These are phyloP conservation scores for Pyrenochaeta sp. DNA, from an alignment of 2,329 filamentous ascomycete species.

Conservation along the genomic window DNA sequence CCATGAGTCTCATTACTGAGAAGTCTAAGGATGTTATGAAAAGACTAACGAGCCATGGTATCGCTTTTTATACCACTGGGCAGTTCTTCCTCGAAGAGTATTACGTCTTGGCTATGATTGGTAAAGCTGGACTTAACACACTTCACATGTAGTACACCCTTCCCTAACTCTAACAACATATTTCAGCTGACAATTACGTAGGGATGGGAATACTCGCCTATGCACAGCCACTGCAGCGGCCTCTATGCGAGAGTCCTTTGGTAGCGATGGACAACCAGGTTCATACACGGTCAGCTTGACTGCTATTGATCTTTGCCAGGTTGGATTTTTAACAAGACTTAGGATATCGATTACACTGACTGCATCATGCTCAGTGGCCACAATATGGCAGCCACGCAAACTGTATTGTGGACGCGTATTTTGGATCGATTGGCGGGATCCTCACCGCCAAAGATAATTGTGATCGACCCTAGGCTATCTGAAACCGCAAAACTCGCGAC, in stretches of 20 bases:
- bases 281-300: slow-evolving; percentile 2
- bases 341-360: slow-evolving; percentile 13
- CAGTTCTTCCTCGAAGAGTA: slow-evolving; percentile 15
- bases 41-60: slow-evolving; percentile 10
- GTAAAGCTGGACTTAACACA: slow-evolving; percentile 13
- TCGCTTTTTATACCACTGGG: slow-evolving; percentile 2
- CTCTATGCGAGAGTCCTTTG: slow-evolving; percentile 13
- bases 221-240: slow-evolving; percentile 13
- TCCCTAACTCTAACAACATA: too few species aligned
- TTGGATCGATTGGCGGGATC: slow-evolving; percentile 9
- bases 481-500: slow-evolving; percentile 14
- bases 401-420: slow-evolving; percentile 8
- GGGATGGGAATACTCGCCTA: slow-evolving; percentile 12
- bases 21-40: slow-evolving; percentile 11
- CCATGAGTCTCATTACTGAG: slow-evolving; percentile 14
- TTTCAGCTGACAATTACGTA: too few species aligned
- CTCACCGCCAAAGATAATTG: slow-evolving; percentile 9
- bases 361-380: slow-evolving; percentile 11
- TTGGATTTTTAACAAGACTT: too few species aligned
- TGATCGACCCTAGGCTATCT: slow-evolving; percentile 11
- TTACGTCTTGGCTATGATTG: slow-evolving; percentile 11
- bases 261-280: slow-evolving; percentile 10
- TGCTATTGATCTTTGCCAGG: too few species aligned
- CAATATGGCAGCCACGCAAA: slow-evolving; percentile 14
- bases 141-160: slow-evolving; percentile 3